Evolutionary conservation across 352 stramenopile genomes (phyloP), one percentile per base, ranked within the genome.

Genomic region (Pythium oligandrum): DNA sequence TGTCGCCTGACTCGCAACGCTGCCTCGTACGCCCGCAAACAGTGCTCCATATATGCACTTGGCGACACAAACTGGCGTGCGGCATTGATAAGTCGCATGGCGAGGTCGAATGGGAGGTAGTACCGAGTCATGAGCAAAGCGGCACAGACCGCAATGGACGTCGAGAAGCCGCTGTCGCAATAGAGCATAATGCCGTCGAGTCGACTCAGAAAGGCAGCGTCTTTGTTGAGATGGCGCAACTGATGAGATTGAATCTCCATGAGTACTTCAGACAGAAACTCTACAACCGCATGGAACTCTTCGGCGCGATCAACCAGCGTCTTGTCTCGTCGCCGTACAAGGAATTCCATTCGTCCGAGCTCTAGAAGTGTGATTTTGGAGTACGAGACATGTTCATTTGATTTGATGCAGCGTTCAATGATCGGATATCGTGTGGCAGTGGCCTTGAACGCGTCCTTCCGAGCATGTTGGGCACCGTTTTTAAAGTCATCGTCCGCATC

Each of bases 71-170:
- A 54, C 8, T 31, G 48, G 6, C 62, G 44, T 3, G 49, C 57
- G n/a, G 50, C 55, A 11, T 51, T 32, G 6, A 70, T 26, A 4
- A 66, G 43, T 1, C 48, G 43, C 53, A 74, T 51, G 4, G 55
- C 64, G 2, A 58, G 26, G 11, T 55, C 48, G 4, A 74, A 62
- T 31, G 58, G 51, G 3, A 76, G 42, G n/a, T 53, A 40, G 43
- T 68, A 72, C 34, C 65, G 64, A 10, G 44, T 57, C 67, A 76
- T 70, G 8, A 79, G 49, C 53, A 79, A 40, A n/a, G 64, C 70
- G 3, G 65, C 49, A 9, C 60, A 71, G 6, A 76, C 44, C 4
- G 60, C 42, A n/a, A 73, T 55, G 26, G 61, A 73, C 3, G 48
- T 56, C 10, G 56, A 63, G 32, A 63, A 40, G 17, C 66, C 66